Evolutionary conservation across 306 rosid species (phyloP).

Genomic region (Quercus wislizeni): DNA sequence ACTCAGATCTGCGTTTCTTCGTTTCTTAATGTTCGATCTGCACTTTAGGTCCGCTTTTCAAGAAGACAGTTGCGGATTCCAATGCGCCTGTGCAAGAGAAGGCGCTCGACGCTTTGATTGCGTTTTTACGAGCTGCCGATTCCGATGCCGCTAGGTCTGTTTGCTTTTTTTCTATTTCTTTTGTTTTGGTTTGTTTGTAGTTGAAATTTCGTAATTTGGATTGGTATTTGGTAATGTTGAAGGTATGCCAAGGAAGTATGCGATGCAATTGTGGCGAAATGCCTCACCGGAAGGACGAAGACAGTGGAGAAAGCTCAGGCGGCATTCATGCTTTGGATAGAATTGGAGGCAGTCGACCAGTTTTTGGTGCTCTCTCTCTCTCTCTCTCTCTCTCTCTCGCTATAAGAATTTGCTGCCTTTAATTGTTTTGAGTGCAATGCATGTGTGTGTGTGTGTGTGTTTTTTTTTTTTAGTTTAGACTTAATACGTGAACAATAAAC

Average conservation of each 20-base stretch:
- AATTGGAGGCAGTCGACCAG: conserved; percentile 93
- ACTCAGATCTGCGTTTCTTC: conserved; percentile 18
- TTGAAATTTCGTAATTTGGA: conserved; percentile 7
- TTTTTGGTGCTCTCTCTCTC: conserved; percentile 60
- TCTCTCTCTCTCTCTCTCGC: background rate
- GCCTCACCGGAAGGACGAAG: conserved; percentile 96
- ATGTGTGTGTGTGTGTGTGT: background rate
- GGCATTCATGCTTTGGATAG: conserved; percentile 90
- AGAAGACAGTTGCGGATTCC: conserved; percentile 86
- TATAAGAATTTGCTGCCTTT: background rate
- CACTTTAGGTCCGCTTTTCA: conserved; percentile 64
- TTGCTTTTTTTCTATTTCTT: background rate
- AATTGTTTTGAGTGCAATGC: background rate
- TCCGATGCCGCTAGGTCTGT: conserved; percentile 87
- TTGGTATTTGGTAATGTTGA: conserved; percentile 18
- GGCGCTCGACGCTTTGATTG: conserved; percentile 92
- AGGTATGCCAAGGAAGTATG: conserved; percentile 91
- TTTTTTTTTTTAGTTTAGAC: background rate
- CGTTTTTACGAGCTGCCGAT: conserved; percentile 89
- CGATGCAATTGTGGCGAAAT: conserved; percentile 87
- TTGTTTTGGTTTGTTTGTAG: background rate
- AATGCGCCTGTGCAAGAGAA: conserved; percentile 99
- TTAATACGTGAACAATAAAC: too few species aligned
- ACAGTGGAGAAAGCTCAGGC: conserved; percentile 99
- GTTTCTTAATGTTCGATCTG: conserved; percentile 34